Conservation (phyloP, 2,329 filamentous ascomycete species). For the Monilinia aucupariae region DNA sequence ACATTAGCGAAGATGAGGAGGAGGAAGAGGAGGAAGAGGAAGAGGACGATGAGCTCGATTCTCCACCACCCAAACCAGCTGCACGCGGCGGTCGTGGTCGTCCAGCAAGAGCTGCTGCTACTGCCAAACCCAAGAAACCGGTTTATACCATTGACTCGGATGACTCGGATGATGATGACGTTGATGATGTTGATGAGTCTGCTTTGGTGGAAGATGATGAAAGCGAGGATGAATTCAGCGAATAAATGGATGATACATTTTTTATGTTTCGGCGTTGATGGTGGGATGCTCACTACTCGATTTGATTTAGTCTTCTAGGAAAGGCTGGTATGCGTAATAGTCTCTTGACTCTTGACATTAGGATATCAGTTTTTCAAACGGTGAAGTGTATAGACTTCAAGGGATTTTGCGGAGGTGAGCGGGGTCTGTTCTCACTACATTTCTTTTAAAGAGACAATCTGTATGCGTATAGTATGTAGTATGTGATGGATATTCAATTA, state of each 20-base stretch:
- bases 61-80: conserved; percentile 34
- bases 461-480: conserved; percentile 3
- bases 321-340: not conserved
- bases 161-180: conserved; percentile 34
- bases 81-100: conserved; percentile 18
- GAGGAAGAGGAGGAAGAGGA: conserved; percentile 27
- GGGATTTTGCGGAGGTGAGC: not conserved
- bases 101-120: conserved; percentile 14
- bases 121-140: conserved; percentile 11
- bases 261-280: conserved; percentile 2
- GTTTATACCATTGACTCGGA: conserved; percentile 22
- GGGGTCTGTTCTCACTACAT: not conserved
- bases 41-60: conserved; percentile 14
- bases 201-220: conserved; percentile 31
- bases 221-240: conserved; percentile 34
- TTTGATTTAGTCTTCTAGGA: conserved; percentile 3
- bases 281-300: not conserved
- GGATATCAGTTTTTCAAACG: not conserved
- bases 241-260: conserved; percentile 17
- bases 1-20: conserved; percentile 26
- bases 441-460: not conserved
- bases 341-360: not conserved
- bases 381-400: not conserved
- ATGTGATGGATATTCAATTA: not conserved
- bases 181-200: conserved; percentile 36